Conservation (phyloP, 805 yeast genomes). For the Komagataella pseudopastoris region DNA sequence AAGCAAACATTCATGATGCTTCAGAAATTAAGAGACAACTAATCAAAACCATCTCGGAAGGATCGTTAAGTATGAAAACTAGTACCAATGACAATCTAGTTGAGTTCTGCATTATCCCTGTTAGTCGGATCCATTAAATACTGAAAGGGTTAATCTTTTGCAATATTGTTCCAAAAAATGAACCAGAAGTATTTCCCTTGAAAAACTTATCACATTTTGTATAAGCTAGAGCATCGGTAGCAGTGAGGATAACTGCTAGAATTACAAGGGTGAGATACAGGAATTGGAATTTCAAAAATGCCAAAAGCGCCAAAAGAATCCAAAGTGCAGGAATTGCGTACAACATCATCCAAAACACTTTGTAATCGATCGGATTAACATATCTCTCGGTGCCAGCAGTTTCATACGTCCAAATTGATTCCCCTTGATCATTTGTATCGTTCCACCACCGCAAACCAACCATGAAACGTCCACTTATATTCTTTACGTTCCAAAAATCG, state of each 20-base stretch:
- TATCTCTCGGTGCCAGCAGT: conserved; percentile 59
- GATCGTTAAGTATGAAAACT: neutral
- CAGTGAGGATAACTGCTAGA: conserved; percentile 58
- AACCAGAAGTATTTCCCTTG: conserved; percentile 37
- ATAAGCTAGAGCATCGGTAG: conserved; percentile 81
- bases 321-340: conserved; percentile 69
- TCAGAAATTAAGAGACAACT: neutral
- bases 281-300: conserved; percentile 66
- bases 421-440: conserved; percentile 53
- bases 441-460: conserved; percentile 98
- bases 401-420: conserved; percentile 79
- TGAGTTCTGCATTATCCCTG: neutral
- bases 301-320: conserved; percentile 62
- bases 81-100: neutral
- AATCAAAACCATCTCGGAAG: neutral
- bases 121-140: neutral
- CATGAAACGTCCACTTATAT: conserved; percentile 76
- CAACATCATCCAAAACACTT: conserved; percentile 71
- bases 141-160: neutral
- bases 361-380: conserved; percentile 86
- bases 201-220: conserved; percentile 89
- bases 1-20: neutral
- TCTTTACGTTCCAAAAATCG: conserved; percentile 90
- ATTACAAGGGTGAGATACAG: conserved; percentile 47
- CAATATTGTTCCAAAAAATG: neutral